Evolutionary conservation across 2,329 filamentous ascomycete genomes (phyloP).

Genomic region (Alternaria brassicae): DNA sequence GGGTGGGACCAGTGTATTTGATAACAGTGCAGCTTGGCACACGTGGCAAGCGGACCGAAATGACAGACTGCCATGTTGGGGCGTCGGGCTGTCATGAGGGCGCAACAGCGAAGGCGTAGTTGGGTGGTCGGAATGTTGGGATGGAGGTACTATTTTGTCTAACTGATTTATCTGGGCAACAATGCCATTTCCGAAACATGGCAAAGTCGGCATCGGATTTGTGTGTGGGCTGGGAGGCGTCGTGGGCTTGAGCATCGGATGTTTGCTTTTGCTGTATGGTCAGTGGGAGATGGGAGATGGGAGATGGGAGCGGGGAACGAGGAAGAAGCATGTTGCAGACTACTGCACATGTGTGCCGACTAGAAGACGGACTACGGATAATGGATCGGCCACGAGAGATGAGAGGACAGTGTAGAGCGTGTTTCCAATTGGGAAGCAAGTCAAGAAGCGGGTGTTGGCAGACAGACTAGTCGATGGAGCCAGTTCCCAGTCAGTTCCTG

Average conservation of each 20-base stretch:
- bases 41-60: slow-evolving; percentile 3
- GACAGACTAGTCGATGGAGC: neutral
- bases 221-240: neutral
- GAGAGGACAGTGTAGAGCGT: neutral
- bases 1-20: neutral
- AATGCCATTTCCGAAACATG: neutral
- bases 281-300: neutral
- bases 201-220: neutral
- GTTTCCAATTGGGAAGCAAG: neutral
- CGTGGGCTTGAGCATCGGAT: neutral
- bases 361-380: neutral
- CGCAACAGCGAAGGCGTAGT: neutral
- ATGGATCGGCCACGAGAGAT: neutral
- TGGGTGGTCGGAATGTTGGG: neutral
- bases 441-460: neutral
- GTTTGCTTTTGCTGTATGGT: neutral
- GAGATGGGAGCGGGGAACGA: neutral
- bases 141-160: neutral
- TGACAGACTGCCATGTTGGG: neutral
- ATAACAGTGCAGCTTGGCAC: neutral
- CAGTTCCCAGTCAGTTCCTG: neutral
- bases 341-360: neutral
- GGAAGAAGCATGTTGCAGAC: neutral
- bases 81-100: slow-evolving; percentile 3
- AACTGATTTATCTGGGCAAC: neutral